A percentile compares a stretch with the other conserved stretches of the same genome.
These are phyloP conservation scores for Rhizopogon vesiculosus DNA, from an alignment of 768 basidiomycete genomes.

Conservation along the genomic window DNA sequence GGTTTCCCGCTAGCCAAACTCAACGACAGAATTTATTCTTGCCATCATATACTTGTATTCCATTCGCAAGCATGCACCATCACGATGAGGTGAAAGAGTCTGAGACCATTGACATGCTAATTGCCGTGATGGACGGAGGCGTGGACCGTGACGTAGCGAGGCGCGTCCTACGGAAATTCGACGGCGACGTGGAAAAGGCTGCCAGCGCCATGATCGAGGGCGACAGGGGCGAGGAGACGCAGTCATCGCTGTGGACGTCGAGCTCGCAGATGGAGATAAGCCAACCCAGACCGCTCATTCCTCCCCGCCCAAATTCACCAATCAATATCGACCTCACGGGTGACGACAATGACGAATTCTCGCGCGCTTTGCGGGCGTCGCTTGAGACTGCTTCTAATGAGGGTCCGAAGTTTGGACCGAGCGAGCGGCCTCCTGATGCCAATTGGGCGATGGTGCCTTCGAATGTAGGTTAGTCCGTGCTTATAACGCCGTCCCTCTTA, in stretches of 20 bases:
- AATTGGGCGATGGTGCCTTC: slow-evolving; percentile 70
- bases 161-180: slow-evolving; percentile 55
- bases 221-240: slow-evolving; percentile 35
- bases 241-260: slow-evolving; percentile 6
- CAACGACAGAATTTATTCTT: background rate
- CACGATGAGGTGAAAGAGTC: slow-evolving; percentile 25
- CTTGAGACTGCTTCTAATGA: slow-evolving; percentile 31
- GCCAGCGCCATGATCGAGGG: slow-evolving; percentile 51
- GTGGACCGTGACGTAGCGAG: slow-evolving; percentile 43
- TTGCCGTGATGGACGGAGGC: slow-evolving; percentile 33
- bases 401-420: slow-evolving; percentile 49
- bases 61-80: background rate
- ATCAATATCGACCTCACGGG: slow-evolving; percentile 54
- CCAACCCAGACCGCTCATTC: slow-evolving; percentile 1
- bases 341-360: slow-evolving; percentile 43
- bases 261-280: slow-evolving; percentile 11
- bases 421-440: slow-evolving; percentile 56
- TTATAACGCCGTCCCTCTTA: background rate
- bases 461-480: slow-evolving; percentile 39
- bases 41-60: background rate
- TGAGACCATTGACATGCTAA: slow-evolving; percentile 28
- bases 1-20: too few relatives aligned
- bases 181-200: slow-evolving; percentile 53
- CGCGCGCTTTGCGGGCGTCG: slow-evolving; percentile 50
- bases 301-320: slow-evolving; percentile 22